These are phyloP conservation scores for Citrullus colocynthis DNA, from an alignment of 306 rosid genomes.

Conservation along the genomic window DNA sequence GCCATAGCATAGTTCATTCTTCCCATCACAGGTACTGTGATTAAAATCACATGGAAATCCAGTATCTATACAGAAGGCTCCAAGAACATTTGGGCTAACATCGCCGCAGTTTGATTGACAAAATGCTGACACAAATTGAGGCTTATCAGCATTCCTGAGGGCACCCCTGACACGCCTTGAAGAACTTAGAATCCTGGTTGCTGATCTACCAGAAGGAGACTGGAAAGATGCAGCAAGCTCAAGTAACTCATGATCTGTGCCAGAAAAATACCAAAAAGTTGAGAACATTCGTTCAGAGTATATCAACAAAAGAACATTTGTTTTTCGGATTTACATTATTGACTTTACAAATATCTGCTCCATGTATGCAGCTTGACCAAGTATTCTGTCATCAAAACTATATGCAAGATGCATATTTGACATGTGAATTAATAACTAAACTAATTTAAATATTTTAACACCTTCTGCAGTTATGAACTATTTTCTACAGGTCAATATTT, in stretches of 20 bases:
- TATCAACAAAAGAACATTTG: background rate
- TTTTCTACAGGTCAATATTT: background rate
- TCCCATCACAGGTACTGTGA: conserved; percentile 90
- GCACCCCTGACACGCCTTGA: conserved; percentile 66
- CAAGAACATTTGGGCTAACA: conserved; percentile 92
- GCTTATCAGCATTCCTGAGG: conserved; percentile 40
- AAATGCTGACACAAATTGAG: conserved; percentile 78
- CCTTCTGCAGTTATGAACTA: background rate
- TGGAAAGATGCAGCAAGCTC: conserved; percentile 71
- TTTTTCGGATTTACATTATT: background rate
- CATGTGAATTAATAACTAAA: background rate
- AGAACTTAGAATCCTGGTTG: conserved; percentile 34
- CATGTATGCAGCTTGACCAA: background rate
- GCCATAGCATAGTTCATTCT: conserved; percentile 76
- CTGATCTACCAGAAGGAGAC: conserved; percentile 51
- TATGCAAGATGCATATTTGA: background rate
- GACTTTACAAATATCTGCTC: background rate
- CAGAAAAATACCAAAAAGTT: conserved; percentile 8
- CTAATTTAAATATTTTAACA: background rate
- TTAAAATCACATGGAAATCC: conserved; percentile 93
- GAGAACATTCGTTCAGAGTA: background rate
- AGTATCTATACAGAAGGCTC: conserved; percentile 70
- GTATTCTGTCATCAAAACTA: background rate
- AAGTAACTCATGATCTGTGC: conserved; percentile 55
- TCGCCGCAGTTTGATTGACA: conserved; percentile 95